Percentiles rank a stretch among this genome's conserved stretches.
phyloP scores from a whole-genome alignment of 805 yeast genomes.

The Sugiyamaella marilandica region DNA sequence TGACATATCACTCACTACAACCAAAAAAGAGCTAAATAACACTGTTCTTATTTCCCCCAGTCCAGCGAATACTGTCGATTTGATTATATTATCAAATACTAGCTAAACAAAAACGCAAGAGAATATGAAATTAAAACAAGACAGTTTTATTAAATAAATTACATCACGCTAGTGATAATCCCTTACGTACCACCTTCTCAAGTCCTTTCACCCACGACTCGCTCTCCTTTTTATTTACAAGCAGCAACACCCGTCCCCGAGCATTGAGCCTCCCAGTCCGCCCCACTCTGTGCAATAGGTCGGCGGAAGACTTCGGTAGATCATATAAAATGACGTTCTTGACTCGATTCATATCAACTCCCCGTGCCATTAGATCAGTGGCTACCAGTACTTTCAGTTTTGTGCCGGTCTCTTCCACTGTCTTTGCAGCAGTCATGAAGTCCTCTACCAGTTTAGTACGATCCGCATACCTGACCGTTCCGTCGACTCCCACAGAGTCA shows the following conservation, averaged over 20 bases:
- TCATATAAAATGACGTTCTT: conserved; percentile 81
- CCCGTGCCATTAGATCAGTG: conserved; percentile 87
- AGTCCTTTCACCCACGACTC: conserved; percentile 80
- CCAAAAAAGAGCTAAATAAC: neutral
- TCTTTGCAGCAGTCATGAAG: conserved; percentile 46
- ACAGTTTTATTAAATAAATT: neutral
- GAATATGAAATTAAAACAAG: neutral
- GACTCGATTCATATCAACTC: conserved; percentile 77
- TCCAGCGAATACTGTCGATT: neutral
- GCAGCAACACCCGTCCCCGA: conserved; percentile 79
- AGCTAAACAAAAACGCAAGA: neutral
- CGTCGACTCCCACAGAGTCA: conserved; percentile 61
- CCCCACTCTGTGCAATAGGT: conserved; percentile 86
- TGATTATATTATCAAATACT: neutral
- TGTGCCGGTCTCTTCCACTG: conserved; percentile 19
- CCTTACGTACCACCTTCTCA: conserved; percentile 50
- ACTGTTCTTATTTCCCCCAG: neutral
- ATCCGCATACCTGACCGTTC: conserved; percentile 58
- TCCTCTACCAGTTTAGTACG: conserved; percentile 52
- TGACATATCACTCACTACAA: too few relatives aligned
- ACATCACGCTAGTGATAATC: conserved; percentile 10
- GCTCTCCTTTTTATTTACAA: conserved; percentile 61
- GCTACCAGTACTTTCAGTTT: conserved; percentile 69
- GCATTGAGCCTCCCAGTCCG: conserved; percentile 92
- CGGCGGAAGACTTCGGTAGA: conserved; percentile 79